phyloP scores from a whole-genome alignment of 1,284 basidiomycete genomes.

The Inonotus obliquus region DNA sequence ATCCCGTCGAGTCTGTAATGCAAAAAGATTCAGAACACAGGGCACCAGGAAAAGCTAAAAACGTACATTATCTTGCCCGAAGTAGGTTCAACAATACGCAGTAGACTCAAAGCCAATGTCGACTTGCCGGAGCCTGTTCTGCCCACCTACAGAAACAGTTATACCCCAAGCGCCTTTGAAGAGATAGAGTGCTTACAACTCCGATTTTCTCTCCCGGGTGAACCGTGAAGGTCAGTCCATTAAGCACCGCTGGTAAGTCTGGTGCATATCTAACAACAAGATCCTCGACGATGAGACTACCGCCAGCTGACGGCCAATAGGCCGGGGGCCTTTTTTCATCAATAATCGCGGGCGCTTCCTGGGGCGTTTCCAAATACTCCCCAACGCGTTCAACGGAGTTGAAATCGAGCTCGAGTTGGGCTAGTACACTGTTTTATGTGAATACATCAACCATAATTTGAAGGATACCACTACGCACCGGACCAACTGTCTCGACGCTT shows the following conservation, averaged over 20 bases:
- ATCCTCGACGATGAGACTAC: constrained; percentile 53
- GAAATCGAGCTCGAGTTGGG: constrained; percentile 70
- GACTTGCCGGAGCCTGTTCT: constrained; percentile 67
- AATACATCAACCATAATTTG: background rate
- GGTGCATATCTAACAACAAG: constrained; percentile 72
- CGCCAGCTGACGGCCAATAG: constrained; percentile 70
- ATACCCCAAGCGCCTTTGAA: background rate
- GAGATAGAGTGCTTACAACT: constrained; percentile 39
- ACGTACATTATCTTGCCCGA: constrained; percentile 65
- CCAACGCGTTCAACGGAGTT: constrained; percentile 79
- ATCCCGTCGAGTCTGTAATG: constrained; percentile 67
- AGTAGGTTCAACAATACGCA: constrained; percentile 78
- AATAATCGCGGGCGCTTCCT: constrained; percentile 72
- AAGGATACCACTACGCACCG: constrained; percentile 34
- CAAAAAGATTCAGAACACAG: background rate
- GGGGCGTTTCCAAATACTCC: constrained; percentile 74
- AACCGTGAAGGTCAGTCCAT: constrained; percentile 64
- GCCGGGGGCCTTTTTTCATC: constrained; percentile 57
- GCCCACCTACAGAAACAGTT: constrained; percentile 42
- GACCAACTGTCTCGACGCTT: constrained; percentile 64
- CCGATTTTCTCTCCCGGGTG: constrained; percentile 76
- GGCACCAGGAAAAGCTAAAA: background rate
- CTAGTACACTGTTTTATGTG: constrained; percentile 42
- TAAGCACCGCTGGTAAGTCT: constrained; percentile 68
- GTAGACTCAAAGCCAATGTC: constrained; percentile 69